Base-by-base conservation (phyloP, 176 grass and related monocot genomes). In the Triticum timopheevii region DNA sequence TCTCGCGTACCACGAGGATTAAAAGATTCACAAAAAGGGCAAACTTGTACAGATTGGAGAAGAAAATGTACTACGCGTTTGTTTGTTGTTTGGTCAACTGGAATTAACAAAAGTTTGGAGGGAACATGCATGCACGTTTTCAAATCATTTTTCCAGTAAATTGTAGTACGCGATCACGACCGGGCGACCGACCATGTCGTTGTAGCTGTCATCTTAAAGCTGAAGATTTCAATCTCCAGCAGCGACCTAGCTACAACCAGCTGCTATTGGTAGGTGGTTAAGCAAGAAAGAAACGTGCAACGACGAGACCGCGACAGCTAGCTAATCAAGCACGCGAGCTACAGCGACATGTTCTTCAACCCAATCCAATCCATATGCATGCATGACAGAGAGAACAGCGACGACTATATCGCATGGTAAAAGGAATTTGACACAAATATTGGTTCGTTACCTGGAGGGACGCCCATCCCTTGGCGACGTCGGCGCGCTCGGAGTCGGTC, bases 391-490 rank as follows among this genome's bases (percentile, higher is more conserved):
- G 24, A 13, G 4, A 1, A 27, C 8, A 3, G 1, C 13, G 13
- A 74, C 39, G 71, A 7, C 38, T 24, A 54, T 54, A 19, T 19
- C 4, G n/a, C 39, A 73, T 24, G 7, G 13, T 27, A 23, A 15
- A 71, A 67, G 1, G 6, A 67, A 2, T 54, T 54, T 54, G 19
- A 13, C 7, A 1, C 1, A 1, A 42, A 15, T 5, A 22, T 0
- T 11, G 42, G 12, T 45, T 4, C n/a, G 23, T 10, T 73, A 97
- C 94, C 94, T 88, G 89, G 1, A 97, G 76, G 1, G 95, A 97
- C 0, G 95, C 95, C 95, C 95, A 94, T 71, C 95, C 95, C 89
- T 97, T 97, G 49, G 58, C 65, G 8, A 97, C 79, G 65, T 97
- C 95, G 2, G 95, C 86, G 11, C 68, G 69, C 59, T 94, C 95